Base-by-base conservation (phyloP, 2,329 filamentous ascomycete genomes). In the Passalora sequoiae region DNA sequence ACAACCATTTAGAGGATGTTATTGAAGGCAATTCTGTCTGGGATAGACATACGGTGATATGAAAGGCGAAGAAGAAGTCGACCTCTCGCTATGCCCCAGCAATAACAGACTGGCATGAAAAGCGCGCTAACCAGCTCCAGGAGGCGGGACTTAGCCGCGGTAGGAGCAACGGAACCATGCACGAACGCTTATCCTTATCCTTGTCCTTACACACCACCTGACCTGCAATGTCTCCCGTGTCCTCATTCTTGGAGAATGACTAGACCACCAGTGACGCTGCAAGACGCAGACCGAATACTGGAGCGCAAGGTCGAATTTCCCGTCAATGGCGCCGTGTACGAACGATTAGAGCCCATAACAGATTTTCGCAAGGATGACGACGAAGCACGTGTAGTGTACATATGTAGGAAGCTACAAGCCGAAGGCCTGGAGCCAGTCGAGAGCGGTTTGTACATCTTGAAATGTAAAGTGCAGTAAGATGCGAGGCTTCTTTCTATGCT, bases 381-480 rank as follows among this genome's bases (percentile, higher is more conserved):
- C 27, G 60, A 61, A 41, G 54, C 56, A 17, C 47, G 60, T 13
- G 55, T 61, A 30, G 38, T 62, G 20, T 62, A 54, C 28, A 46
- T 55, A 10, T 62, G 59, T 30, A 43, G 49, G 7, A 37, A 40
- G 10, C 24, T 47, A 38, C 24, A 43, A 8, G 29, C 49, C 20
- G 37, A 28, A 19, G 28, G 17, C 6, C 17, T 36, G 8, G 33
- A 36, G 33, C 33, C 33, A 24, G 33, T 36, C 7, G 32, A 44
- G 13, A 28, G 40, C 20, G 37, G 27, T 2, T 40, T 49, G 4
- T 55, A 21, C 33, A 48, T 62, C n/a, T 40, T 62, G 17, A 61
- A 62, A 46, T 46, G 60, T 39, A 61, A 62, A 44, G 47, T 60
- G 7, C 60, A 61, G 53, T 60, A 47, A 9, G 27, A n/a, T n/a